Evolutionary conservation across 352 stramenopile genomes (phyloP).

Genomic region (Phytopythium vexans): DNA sequence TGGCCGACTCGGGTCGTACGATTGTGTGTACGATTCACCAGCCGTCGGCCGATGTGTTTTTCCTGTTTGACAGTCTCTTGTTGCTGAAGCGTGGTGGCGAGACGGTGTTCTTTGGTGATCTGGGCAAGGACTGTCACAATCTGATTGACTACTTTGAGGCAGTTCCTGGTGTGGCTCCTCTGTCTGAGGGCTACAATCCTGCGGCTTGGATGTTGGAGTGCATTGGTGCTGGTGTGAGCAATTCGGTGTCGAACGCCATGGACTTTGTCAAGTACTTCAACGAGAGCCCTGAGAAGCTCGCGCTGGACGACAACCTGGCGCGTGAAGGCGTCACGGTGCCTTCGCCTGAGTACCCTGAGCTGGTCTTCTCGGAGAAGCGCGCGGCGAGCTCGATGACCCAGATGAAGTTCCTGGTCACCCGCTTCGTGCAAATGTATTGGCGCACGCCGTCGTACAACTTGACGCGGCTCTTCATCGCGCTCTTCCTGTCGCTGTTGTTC

Average conservation of each 20-base stretch:
- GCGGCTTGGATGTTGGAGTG: too few relatives aligned
- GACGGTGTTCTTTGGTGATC: neutral
- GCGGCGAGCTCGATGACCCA: constrained; percentile 12
- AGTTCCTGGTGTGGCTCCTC: neutral
- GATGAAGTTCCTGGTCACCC: constrained; percentile 9
- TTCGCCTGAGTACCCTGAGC: neutral
- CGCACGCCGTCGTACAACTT: constrained; percentile 74
- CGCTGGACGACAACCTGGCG: constrained; percentile 18
- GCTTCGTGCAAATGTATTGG: constrained; percentile 33
- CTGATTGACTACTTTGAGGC: constrained; percentile 25
- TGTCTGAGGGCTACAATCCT: constrained; percentile 31
- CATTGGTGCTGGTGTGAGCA: constrained; percentile 5
- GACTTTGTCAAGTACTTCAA: constrained; percentile 34
- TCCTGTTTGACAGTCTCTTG: too few relatives aligned
- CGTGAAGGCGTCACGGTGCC: neutral
- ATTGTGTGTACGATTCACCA: too few relatives aligned
- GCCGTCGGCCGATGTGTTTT: too few relatives aligned
- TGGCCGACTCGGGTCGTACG: too few relatives aligned
- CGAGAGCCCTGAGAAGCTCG: constrained; percentile 18
- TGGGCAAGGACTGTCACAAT: constrained; percentile 7
- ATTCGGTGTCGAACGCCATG: too few relatives aligned
- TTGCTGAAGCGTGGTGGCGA: too few relatives aligned
- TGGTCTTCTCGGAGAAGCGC: constrained; percentile 14
- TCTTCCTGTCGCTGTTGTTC: constrained; percentile 62
- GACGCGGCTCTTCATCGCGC: constrained; percentile 47